Evolutionary conservation across 345 rosid species (phyloP), one percentile per base, ranked within the genome.

Genomic region (rapeseed (Brassica napus)): DNA sequence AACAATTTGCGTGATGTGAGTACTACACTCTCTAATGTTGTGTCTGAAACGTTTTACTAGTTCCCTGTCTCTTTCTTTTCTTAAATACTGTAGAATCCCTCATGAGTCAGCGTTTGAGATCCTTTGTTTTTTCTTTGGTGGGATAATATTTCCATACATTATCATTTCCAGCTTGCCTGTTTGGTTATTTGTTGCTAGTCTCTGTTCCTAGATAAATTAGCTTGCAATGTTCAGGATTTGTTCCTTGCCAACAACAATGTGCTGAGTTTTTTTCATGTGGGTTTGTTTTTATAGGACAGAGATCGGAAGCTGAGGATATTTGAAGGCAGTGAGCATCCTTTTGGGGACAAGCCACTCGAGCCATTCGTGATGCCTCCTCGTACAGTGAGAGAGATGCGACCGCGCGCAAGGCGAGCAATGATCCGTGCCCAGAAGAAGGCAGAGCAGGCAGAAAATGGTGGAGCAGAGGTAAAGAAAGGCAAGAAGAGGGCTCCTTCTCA

Each of bases 1-100:
- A 95, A 95, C 86, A 95, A 93, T 83, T 73, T 95, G 79, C 94
- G 98, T 65, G 94, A 93, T 86, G 98, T 93, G 73, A 85, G 97
- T 39, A 8, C 47, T 39, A 39, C n/a, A 44, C 15, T 42, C 12
- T 39, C 12, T 37, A 4, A 4, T 32, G 1, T 35, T 35, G 8
- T 6, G 21, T 18, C 35, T 32, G 44, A 37, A 37, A 37, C 44
- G 0, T 37, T 37, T 37, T 37, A 6, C 35, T 32, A 32, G 8
- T 32, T 32, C 35, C 35, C 9, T 37, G 42, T 37, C 47, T 44
- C n/a, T 44, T 44, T 3, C 15, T 44, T 44, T 44, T 57, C 28
- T 57, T 35, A 18, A 57, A 57, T 28, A 6, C 10, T 6, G 18
- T 18, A 12, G 65, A 54, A 64, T 37, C 72, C 57, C 28, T 55